These are phyloP conservation scores for Penicillium capsulatum DNA, from an alignment of 2,329 filamentous ascomycete species.

Conservation along the genomic window DNA sequence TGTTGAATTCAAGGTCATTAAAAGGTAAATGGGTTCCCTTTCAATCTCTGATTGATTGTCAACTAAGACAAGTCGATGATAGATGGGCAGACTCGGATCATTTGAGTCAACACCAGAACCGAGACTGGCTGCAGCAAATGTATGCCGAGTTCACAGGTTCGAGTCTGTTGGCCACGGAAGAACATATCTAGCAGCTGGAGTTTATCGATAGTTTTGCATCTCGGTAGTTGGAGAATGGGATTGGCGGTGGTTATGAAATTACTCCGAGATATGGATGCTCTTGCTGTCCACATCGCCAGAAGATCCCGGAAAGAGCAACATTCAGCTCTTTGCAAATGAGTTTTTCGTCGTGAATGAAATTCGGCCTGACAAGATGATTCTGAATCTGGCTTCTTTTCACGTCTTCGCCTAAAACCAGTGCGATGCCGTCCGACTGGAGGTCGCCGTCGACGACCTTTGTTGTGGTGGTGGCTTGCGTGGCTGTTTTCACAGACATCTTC, in stretches of 20 bases:
- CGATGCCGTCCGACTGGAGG: not conserved
- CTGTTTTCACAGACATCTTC: slow-evolving; percentile 17
- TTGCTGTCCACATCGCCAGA: no score
- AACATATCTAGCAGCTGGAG: not conserved
- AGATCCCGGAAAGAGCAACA: no score
- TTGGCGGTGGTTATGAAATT: no score
- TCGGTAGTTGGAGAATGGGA: no score
- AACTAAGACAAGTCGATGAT: no score
- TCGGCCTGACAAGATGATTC: no score
- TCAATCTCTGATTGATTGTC: no score
- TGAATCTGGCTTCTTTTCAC: not conserved
- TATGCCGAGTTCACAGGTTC: not conserved
- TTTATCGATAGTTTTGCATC: not conserved
- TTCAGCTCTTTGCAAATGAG: no score
- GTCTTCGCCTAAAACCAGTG: not conserved
- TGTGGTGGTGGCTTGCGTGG: slow-evolving; percentile 8
- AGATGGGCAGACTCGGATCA: not conserved
- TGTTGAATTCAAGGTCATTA: slow-evolving; percentile 1
- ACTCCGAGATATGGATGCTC: no score
- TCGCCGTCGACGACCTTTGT: slow-evolving; percentile 9
- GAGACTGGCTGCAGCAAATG: slow-evolving; percentile 1
- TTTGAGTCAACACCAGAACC: not conserved
- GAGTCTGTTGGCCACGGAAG: not conserved
- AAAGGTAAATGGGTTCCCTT: slow-evolving; percentile 1
- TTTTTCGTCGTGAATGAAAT: no score